Evolutionary conservation across 176 grass and related monocot genomes (phyloP).

Genomic region (Oryza coarctata): DNA sequence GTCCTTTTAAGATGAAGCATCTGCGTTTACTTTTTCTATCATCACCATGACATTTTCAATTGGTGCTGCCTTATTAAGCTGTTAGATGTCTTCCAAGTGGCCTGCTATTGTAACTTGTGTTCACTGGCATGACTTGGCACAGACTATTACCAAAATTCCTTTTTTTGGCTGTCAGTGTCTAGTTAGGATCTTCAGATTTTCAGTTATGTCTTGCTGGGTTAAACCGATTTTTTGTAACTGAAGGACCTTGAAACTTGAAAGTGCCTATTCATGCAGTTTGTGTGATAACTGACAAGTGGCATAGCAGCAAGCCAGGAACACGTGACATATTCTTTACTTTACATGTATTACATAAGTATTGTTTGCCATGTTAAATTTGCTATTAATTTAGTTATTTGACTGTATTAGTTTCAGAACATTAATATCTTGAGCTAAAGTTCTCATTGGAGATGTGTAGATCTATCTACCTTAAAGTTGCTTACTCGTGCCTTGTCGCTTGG

Average conservation of each 20-base stretch:
- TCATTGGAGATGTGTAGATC: constrained; percentile 14
- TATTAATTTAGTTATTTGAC: constrained; percentile 28
- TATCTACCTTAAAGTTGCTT: constrained; percentile 18
- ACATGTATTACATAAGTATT: constrained; percentile 8
- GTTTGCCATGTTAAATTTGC: background rate
- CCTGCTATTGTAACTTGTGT: background rate
- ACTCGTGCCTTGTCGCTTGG: background rate
- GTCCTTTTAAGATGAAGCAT: too few relatives aligned
- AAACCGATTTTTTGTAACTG: constrained; percentile 5
- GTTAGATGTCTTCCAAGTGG: background rate
- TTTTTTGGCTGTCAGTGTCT: background rate
- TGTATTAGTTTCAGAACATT: constrained; percentile 15
- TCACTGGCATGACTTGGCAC: background rate
- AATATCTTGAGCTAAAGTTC: background rate
- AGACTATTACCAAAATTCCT: background rate
- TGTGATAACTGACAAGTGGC: background rate
- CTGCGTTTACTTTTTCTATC: background rate
- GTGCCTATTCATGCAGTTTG: constrained; percentile 9
- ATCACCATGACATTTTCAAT: background rate
- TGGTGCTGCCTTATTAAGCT: background rate
- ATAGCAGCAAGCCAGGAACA: constrained; percentile 16
- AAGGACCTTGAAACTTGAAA: constrained; percentile 2
- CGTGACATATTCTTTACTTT: constrained; percentile 27
- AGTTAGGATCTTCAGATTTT: constrained; percentile 1
- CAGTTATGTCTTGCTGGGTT: background rate